phyloP scores from a whole-genome alignment of 2,329 filamentous ascomycete genomes.

The Graphilbum sp. region DNA sequence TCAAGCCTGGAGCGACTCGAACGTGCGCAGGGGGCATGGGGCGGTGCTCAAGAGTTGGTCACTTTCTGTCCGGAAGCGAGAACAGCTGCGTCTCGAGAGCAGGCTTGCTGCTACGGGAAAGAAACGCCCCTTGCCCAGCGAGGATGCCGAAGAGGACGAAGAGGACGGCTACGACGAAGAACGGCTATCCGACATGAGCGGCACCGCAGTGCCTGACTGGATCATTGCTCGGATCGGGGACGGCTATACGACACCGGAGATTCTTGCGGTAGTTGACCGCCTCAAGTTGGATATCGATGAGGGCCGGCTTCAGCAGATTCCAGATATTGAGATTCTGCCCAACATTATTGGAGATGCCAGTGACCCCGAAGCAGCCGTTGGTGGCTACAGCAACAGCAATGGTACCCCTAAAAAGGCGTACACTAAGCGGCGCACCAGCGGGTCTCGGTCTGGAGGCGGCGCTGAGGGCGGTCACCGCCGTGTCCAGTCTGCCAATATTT shows the following conservation, averaged over 20 bases:
- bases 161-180: conserved; percentile 13
- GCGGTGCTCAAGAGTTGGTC: conserved; percentile 42
- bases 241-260: conserved; percentile 29
- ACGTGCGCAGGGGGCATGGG: conserved; percentile 18
- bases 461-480: conserved; percentile 12
- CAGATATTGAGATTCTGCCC: conserved; percentile 43
- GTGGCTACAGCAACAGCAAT: conserved; percentile 11
- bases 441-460: not conserved
- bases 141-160: conserved; percentile 19
- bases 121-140: conserved; percentile 13
- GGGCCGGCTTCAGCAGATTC: conserved; percentile 27
- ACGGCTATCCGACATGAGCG: conserved; percentile 14
- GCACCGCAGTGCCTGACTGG: conserved; percentile 31
- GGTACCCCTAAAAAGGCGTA: conserved; percentile 5
- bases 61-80: conserved; percentile 46
- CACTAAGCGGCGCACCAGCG: conserved; percentile 3
- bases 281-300: conserved; percentile 28
- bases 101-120: conserved; percentile 15
- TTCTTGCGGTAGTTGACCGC: conserved; percentile 28
- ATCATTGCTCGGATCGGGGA: conserved; percentile 27
- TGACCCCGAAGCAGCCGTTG: conserved; percentile 9
- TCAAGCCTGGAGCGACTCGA: conserved; percentile 42
- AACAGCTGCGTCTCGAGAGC: conserved; percentile 38
- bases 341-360: conserved; percentile 21
- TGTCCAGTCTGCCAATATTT: conserved; percentile 15